phyloP scores from a whole-genome alignment of 768 basidiomycete species.

The Galerina marginata region DNA sequence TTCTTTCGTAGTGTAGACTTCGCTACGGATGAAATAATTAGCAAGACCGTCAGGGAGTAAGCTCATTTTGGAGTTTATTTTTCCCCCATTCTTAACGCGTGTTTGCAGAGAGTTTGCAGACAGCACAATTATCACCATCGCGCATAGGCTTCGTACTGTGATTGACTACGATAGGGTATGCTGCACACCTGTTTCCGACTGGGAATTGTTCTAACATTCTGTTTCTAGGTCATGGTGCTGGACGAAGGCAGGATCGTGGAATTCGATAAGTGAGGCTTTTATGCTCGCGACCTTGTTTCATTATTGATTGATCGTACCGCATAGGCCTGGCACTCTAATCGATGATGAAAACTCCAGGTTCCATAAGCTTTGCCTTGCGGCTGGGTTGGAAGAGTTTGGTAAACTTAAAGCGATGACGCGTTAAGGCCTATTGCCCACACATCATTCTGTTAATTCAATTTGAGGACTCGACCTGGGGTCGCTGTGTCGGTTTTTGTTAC shows the following conservation, averaged over 20 bases:
- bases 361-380: conserved; percentile 17
- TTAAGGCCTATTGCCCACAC: neutral
- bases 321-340: conserved; percentile 15
- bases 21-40: conserved; percentile 83
- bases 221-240: conserved; percentile 66
- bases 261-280: conserved; percentile 53
- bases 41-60: conserved; percentile 77
- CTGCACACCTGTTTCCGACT: conserved; percentile 8
- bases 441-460: neutral
- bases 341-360: conserved; percentile 15
- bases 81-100: neutral
- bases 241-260: conserved; percentile 80
- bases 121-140: conserved; percentile 84
- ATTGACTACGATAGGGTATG: conserved; percentile 84
- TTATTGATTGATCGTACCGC: neutral
- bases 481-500: too few relatives aligned
- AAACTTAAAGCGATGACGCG: neutral
- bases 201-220: too few relatives aligned
- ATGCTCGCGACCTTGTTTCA: conserved; percentile 3
- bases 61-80: neutral
- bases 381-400: conserved; percentile 20
- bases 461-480: too few relatives aligned
- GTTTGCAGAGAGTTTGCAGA: conserved; percentile 68
- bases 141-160: conserved; percentile 77
- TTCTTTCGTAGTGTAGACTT: conserved; percentile 62